A percentile compares a stretch with the other conserved stretches of the same genome.
Evolutionary conservation across 2,329 filamentous ascomycete species (phyloP).

Genomic region (Didymella sp.): DNA sequence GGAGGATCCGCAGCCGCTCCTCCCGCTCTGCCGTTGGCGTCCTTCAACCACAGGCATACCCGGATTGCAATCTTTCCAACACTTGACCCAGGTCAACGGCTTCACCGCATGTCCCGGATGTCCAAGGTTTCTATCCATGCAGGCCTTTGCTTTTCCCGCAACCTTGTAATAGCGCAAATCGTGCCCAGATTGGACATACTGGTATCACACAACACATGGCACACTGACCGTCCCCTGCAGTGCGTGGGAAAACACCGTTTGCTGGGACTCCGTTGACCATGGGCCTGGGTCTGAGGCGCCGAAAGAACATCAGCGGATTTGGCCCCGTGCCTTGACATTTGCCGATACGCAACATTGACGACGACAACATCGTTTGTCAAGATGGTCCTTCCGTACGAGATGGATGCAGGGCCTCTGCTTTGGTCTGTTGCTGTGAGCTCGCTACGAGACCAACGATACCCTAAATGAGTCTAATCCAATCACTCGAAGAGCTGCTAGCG

Average conservation of each 20-base stretch:
- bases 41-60: background rate
- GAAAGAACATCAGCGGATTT: slow-evolving; percentile 4
- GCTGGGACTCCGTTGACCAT: slow-evolving; percentile 8
- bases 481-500: background rate
- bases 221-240: slow-evolving; percentile 6
- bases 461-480: slow-evolving; percentile 1
- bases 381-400: background rate
- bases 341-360: background rate
- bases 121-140: background rate
- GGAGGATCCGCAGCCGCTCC: slow-evolving; percentile 8
- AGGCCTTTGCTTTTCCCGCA: background rate
- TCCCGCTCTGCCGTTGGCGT: slow-evolving; percentile 3
- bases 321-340: background rate
- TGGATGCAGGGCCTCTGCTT: slow-evolving; percentile 14
- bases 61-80: background rate
- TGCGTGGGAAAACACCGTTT: background rate
- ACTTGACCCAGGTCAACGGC: background rate
- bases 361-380: slow-evolving; percentile 5
- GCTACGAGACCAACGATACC: slow-evolving; percentile 7
- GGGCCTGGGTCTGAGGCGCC: slow-evolving; percentile 13
- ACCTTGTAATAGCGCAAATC: background rate
- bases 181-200: background rate
- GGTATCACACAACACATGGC: slow-evolving; percentile 4
- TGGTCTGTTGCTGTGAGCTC: slow-evolving; percentile 1
- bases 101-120: slow-evolving; percentile 9